Base-by-base conservation (phyloP, 1,284 basidiomycete species). In the Apiotrichum veenhuisii region DNA sequence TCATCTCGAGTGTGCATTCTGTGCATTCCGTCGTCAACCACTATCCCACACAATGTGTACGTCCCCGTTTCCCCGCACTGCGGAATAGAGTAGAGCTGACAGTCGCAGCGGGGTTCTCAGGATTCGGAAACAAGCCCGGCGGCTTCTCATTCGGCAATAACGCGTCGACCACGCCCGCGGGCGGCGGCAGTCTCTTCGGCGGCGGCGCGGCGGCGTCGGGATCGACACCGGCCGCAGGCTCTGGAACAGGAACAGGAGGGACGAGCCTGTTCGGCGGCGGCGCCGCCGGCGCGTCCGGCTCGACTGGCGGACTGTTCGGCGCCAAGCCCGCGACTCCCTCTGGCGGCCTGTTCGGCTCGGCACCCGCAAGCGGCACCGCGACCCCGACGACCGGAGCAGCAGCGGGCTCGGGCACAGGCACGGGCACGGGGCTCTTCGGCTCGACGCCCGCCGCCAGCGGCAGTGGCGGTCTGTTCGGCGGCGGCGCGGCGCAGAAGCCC, bases 91-190 rank as follows among this genome's bases (percentile, higher is more conserved):
- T 9, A n/a, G 9, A 22, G 40, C 40, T 41, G 40, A 41, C 40
- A 11, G 8, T 1, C 30, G 30, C 55, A 65, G 63, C 71, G 56
- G 71, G 69, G 17, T 72, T 74, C 49, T 58, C 56, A 40, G 69
- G 70, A 43, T 73, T 72, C 37, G 70, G 71, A 40, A 66, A 69
- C 49, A 68, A 59, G 53, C 50, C 43, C 15, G 23, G 25, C 23
- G 41, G 47, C 15, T 61, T 61, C 59, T 55, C 55, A 34, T 61
- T 61, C 34, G 59, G 59, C 18, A 42, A 25, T 25, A 26, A 26
- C 42, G 12, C 41, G 20, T 8, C 41, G 10, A 25, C 41, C 20
- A 9, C 73, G 1, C 71, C 74, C 25, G 66, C 69, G 14, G 47
- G 64, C 9, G 48, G 49, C 14, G 46, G 56, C 5, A 55, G 64